Evolutionary conservation across 1,139 yeast species (phyloP), one percentile per base, ranked within the genome.

Genomic region (Zygosaccharomyces sapae): DNA sequence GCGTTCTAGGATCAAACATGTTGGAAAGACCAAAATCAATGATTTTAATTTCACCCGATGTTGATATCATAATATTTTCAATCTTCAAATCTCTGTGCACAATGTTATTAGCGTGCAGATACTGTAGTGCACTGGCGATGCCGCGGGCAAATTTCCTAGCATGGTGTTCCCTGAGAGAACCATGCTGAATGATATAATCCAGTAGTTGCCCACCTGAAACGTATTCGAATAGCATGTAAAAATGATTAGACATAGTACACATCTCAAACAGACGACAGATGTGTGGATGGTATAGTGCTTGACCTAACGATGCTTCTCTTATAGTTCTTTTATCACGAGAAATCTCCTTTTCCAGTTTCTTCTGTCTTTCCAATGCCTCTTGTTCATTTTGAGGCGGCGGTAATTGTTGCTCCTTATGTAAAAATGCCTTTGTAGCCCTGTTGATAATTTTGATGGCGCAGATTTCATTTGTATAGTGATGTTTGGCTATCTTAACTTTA

Each of bases 141-240:
- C 96, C 96, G 55, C 98, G 76, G 6, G 97, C 95, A 69, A 94
- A 92, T 68, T 86, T 86, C 49, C 98, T 76, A 3, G 98, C 98
- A 62, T 88, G 94, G 52, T 86, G 81, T 67, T 92, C 99, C 67
- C 90, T 88, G 57, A 92, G 74, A 4, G 95, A 84, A 1, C 98
- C 98, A 68, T 94, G 98, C 30, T 96, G 85, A 53, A 94, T 96
- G 56, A 92, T 94, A 66, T 92, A 92, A 70, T 92, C 99, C 54
- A 92, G 78, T 88, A 92, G 81, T 69, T 92, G 98, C 33, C 98
- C 98, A 36, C 98, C 99, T 38, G 94, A 86, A 18, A 94, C 95
- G 63, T 89, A 92, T 66, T 94, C 99, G 68, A 92, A 92, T 48
- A 94, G 75, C 95, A 92, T 89, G 69, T 94, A 94, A 69, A 86